A percentile compares a stretch with the other conserved stretches of the same genome.
These are phyloP conservation scores for Dicorynia guianensis DNA, from an alignment of 306 rosid species.

Conservation along the genomic window DNA sequence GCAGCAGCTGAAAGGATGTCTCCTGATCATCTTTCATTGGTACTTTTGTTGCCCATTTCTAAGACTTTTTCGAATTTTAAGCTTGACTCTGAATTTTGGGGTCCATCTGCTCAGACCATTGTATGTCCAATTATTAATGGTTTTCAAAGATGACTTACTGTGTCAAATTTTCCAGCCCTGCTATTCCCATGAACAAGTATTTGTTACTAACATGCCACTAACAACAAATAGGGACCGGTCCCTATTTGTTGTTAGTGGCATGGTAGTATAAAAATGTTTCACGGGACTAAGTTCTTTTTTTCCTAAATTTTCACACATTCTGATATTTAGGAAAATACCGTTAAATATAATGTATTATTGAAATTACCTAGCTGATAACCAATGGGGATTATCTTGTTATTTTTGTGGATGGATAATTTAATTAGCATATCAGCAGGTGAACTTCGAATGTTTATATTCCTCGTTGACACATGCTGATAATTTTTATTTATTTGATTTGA, in stretches of 20 bases:
- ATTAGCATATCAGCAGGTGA: constrained; percentile 19
- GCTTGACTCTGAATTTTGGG: not conserved
- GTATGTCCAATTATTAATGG: not conserved
- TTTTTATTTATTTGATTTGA: constrained; percentile 20
- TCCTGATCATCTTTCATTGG: constrained; percentile 68
- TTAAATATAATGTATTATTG: not conserved
- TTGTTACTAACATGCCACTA: too few species aligned
- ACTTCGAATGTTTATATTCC: not conserved
- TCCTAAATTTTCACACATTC: not conserved
- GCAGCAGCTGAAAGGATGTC: constrained; percentile 57
- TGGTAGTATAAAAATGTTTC: too few species aligned
- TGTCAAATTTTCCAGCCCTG: too few species aligned
- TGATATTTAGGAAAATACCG: constrained; percentile 17
- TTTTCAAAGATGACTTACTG: not conserved
- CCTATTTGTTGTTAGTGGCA: too few species aligned
- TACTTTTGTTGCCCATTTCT: constrained; percentile 46
- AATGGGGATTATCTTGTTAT: not conserved
- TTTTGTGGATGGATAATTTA: not conserved
- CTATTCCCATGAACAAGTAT: too few species aligned
- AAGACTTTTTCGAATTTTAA: not conserved
- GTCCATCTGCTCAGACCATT: not conserved
- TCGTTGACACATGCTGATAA: constrained; percentile 15
- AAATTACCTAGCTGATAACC: constrained; percentile 6
- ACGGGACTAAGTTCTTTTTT: too few species aligned
- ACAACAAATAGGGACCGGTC: too few species aligned